A percentile compares a stretch with the other conserved stretches of the same genome.
These are phyloP conservation scores for Clonostachys chloroleuca DNA, from an alignment of 2,329 filamentous ascomycete genomes.

Conservation along the genomic window DNA sequence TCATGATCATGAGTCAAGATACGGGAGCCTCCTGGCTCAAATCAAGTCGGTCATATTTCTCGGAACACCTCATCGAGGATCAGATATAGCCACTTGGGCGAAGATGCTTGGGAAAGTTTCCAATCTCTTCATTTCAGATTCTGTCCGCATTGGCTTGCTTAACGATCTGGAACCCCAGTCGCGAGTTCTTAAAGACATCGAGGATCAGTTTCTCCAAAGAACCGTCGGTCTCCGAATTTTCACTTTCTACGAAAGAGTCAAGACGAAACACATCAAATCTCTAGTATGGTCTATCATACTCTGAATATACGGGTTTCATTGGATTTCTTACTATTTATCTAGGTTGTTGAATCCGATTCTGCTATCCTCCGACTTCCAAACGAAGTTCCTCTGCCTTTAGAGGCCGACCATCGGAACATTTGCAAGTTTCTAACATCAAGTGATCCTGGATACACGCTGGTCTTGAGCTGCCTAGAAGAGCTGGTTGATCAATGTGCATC, in stretches of 20 bases:
- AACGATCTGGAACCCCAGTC: slow-evolving; percentile 7
- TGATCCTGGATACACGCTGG: not conserved
- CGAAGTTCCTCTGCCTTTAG: slow-evolving; percentile 12
- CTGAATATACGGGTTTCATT: not conserved
- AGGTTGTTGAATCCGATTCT: slow-evolving; percentile 19
- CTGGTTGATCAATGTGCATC: not conserved
- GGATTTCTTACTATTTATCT: not conserved
- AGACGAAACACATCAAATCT: not conserved
- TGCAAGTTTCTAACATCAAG: slow-evolving; percentile 4
- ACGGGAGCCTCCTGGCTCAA: too few species aligned
- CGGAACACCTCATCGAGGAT: slow-evolving; percentile 22
- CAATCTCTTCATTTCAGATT: slow-evolving; percentile 6
- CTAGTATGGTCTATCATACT: too few species aligned
- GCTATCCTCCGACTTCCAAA: slow-evolving; percentile 10
- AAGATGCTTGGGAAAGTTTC: slow-evolving; percentile 12
- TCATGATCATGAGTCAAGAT: too few species aligned
- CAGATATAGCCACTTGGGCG: slow-evolving; percentile 11
- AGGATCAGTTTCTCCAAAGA: not conserved
- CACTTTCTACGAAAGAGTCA: slow-evolving; percentile 10
- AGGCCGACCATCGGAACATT: slow-evolving; percentile 15
- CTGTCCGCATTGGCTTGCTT: slow-evolving; percentile 12
- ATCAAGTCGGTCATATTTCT: slow-evolving; percentile 17
- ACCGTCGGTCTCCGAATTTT: slow-evolving; percentile 9
- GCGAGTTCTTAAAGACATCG: not conserved
- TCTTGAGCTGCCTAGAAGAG: not conserved